Base-by-base conservation (phyloP, 495 filamentous ascomycete species). In the Penicillium robsamsonii region DNA sequence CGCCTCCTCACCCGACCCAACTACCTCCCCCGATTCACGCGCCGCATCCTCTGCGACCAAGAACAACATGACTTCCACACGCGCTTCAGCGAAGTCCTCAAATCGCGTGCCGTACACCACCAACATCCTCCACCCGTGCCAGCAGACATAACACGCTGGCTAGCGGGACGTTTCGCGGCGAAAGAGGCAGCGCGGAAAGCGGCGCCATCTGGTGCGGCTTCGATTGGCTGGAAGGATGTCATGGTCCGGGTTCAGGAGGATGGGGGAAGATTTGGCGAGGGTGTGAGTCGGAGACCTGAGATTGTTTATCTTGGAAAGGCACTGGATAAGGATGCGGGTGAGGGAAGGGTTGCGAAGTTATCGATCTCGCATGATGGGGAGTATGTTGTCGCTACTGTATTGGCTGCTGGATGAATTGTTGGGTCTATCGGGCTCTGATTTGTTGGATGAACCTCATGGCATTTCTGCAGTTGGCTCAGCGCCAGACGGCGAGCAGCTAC, bases 341-440 rank as follows among this genome's bases (percentile, higher is more conserved):
- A 58, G 6, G 71, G 67, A 31, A 62, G 66, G 41, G 38, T 74
- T 24, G 76, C 69, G 17, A 67, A 56, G 59, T 56, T 81, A 56
- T 79, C 79, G 29, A 82, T 85, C 57, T 81, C 80, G 43, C 81
- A 85, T 72, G 82, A 84, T 72, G 80, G 80, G 42, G 81, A 80
- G 46, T 84, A 85, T 66, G 80, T 83, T 17, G 70, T 81, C 56
- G 82, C 81, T 33, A 81, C 77, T 55, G 79, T 79, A 56, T 53
- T 79, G 53, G 76, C 75, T 24, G 70, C 68, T 46, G 71, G 66
- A 0, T 72, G 69, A 69, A 54, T 38, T 7, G 25, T 29, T 27
- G 27, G 48, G 25, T 55, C 25, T n/a, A 55, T 54, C n/a, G n/a
- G 24, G 12, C 46, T n/a, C 18, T 15, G 17, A 4, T 45, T 44